Evolutionary conservation across 169 alveolate species (phyloP), one percentile per base, ranked within the genome.

Genomic region (Condylostoma magnum): DNA sequence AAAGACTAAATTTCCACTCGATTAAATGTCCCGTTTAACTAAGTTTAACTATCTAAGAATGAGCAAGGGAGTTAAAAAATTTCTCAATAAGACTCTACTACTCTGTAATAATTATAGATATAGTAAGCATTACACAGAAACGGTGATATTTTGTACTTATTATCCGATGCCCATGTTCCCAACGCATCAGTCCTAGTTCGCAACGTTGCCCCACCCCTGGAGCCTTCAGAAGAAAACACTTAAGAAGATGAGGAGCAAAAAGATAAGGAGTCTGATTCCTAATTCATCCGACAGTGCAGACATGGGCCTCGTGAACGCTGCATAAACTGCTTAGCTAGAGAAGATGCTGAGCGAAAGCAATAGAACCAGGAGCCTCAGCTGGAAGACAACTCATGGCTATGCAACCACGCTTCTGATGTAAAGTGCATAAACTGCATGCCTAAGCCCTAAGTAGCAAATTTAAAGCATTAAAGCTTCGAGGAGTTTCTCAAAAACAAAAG

Each of bases 401-500:
- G 94, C 57, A 54, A 66, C 4, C 94, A 88, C 74, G 94, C 89
- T 0, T 87, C 92, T 18, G 77, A 71, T 18, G 89, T 82, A n/a
- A 88, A 84, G 60, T 88, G 94, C 54, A 56, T 84, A 12, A 79
- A 88, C 53, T 88, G 94, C 34, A 28, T 88, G 12, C 85, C 84
- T 44, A 84, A 84, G 68, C 77, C 73, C 38, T 69, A 55, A 37
- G 76, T 84, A 37, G 79, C 84, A 28, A 67, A 83, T 75, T 90
- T 90, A 3, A 89, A 92, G 70, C 95, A 92, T 86, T 83, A 79
- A 54, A 73, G 90, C 18, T 92, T 89, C 79, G 95, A 87, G 73
- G 84, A 89, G 57, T 87, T 52, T 76, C 53, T 89, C 46, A 66
- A 67, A 43, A 95, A 87, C 47, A 83, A 79, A 73, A 87, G 80